These are phyloP conservation scores for Phialophora expanda DNA, from an alignment of 2,329 filamentous ascomycete genomes.

Conservation along the genomic window DNA sequence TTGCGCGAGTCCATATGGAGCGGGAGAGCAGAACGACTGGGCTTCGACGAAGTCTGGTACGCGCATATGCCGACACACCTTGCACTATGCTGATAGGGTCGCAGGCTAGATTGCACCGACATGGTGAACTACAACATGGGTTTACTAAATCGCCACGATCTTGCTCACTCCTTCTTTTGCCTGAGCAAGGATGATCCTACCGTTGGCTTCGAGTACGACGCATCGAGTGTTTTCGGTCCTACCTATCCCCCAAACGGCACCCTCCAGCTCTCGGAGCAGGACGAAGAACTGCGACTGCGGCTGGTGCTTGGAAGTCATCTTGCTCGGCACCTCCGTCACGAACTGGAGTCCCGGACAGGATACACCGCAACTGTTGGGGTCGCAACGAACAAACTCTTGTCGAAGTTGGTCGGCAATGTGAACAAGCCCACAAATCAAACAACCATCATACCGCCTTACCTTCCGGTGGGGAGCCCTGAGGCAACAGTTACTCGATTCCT, in stretches of 20 bases:
- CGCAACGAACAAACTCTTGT: constrained; percentile 82
- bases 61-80: constrained; percentile 45
- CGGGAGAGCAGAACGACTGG: constrained; percentile 75
- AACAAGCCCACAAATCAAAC: constrained; percentile 91
- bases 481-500: constrained; percentile 71
- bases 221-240: constrained; percentile 69
- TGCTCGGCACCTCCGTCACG: constrained; percentile 72
- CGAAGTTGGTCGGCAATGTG: constrained; percentile 81
- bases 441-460: constrained; percentile 72
- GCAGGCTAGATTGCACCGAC: constrained; percentile 78
- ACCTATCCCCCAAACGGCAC: constrained; percentile 53
- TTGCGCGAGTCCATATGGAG: constrained; percentile 78
- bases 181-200: constrained; percentile 75
- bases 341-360: constrained; percentile 75
- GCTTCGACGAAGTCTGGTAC: constrained; percentile 85
- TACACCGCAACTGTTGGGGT: constrained; percentile 90
- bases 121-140: constrained; percentile 80
- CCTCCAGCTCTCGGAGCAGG: constrained; percentile 26
- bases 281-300: constrained; percentile 58
- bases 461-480: constrained; percentile 40
- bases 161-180: constrained; percentile 77
- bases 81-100: constrained; percentile 22
- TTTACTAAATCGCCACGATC: constrained; percentile 69
- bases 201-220: constrained; percentile 79
- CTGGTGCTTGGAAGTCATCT: constrained; percentile 81